Percentiles rank a stretch among this genome's conserved stretches.
These are phyloP conservation scores for Fusarium nodosum DNA, from an alignment of 2,329 filamentous ascomycete species.

Conservation along the genomic window DNA sequence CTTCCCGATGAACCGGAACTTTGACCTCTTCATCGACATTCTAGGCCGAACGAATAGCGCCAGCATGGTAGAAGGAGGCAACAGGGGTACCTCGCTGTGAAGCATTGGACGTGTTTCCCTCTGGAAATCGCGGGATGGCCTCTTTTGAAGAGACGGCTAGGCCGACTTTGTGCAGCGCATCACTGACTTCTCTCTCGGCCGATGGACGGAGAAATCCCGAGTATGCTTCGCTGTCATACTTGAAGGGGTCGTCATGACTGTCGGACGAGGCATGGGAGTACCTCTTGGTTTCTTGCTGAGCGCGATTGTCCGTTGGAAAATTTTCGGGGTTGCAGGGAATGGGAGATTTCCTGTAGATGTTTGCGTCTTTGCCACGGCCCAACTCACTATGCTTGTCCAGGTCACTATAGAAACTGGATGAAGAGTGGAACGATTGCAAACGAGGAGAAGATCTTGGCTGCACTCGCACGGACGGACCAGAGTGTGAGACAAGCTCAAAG, in stretches of 20 bases:
- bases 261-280: conserved; percentile 53
- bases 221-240: conserved; percentile 60
- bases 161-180: conserved; percentile 53
- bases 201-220: conserved; percentile 55
- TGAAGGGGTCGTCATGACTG: conserved; percentile 60
- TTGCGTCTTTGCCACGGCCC: conserved; percentile 16
- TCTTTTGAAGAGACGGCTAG: conserved; percentile 39
- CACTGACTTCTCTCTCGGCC: conserved; percentile 61
- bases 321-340: conserved; percentile 4
- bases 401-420: conserved; percentile 51
- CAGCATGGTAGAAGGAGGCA: conserved; percentile 55
- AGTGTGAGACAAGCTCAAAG: conserved; percentile 32
- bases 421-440: conserved; percentile 48
- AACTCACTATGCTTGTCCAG: conserved; percentile 13
- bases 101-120: conserved; percentile 15
- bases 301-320: not conserved
- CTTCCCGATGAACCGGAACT: conserved; percentile 50
- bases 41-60: conserved; percentile 57
- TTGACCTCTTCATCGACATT: conserved; percentile 58
- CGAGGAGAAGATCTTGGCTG: conserved; percentile 26
- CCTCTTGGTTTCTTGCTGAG: conserved; percentile 33
- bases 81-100: conserved; percentile 20
- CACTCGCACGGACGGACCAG: conserved; percentile 24
- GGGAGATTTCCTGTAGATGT: conserved; percentile 1
- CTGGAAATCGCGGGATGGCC: conserved; percentile 5